Base-by-base conservation (phyloP, 1,284 basidiomycete species). In the Chalciporus sp. region DNA sequence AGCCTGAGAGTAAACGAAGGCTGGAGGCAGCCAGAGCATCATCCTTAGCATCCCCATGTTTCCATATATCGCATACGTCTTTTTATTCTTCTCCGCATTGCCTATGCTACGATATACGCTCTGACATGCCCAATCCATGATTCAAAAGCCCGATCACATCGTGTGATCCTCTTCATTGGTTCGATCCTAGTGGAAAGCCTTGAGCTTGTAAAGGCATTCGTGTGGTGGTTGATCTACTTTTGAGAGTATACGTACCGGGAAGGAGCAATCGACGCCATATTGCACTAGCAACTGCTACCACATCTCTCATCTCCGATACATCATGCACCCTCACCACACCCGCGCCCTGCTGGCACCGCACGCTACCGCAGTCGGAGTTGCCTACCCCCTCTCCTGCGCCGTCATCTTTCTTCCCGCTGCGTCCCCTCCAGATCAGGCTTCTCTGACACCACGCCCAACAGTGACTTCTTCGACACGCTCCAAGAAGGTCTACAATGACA, bases 291-390 rank as follows among this genome's bases (percentile, higher is more conserved):
- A 31, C 12, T 31, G 12, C 63, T 0, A 83, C 69, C 2, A 81
- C 78, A 63, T 84, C 82, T 23, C 61, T 61, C 74, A 94, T 88
- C 55, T 86, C 84, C 47, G 75, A 68, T 1, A 88, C 83, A 67
- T 96, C 90, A 70, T 99, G 96, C 2, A 97, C 94, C 19, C 95
- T 74, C 1, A 98, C 81, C 1, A 95, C 73, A 54, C 84, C 78
- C 1, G 85, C 85, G 0, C 87, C 84, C 63, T 90, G 88, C 58
- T 88, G 89, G 60, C 86, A 88, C 0, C 90, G 60, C 86, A 88
- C 0, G 86, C 74, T 31, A 92, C 88, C 3, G 89, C 83, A 0
- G 90, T 90, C 0, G 91, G 88, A 14, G 95, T 98, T 2, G 92
- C 95, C 74, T 82, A 90, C 1, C 75, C 80, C 9, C 95, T 76